phyloP scores from a whole-genome alignment of 441 rosid species.

The Metrosideros polymorpha region DNA sequence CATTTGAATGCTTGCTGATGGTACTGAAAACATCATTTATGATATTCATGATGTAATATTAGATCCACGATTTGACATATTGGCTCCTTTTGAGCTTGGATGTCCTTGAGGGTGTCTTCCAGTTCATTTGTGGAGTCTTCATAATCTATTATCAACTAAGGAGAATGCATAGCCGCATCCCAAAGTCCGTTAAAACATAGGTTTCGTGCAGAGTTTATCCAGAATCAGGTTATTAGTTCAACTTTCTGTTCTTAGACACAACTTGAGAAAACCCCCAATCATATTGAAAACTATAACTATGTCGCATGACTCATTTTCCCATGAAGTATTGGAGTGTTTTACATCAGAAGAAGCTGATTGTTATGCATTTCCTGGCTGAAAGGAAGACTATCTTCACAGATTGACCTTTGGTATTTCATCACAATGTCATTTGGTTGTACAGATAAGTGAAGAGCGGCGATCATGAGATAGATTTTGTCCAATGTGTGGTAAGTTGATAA shows the following conservation, averaged over 20 bases:
- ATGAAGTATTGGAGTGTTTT: background rate
- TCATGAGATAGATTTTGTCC: background rate
- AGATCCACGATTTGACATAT: background rate
- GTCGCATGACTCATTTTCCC: background rate
- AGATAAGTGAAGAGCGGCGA: background rate
- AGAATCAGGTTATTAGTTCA: background rate
- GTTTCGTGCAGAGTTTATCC: background rate
- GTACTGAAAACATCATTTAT: background rate
- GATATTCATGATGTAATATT: slow-evolving; percentile 1
- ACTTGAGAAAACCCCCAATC: background rate
- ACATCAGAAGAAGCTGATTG: background rate
- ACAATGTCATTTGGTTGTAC: background rate
- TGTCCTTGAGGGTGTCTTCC: background rate
- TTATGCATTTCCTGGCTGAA: background rate
- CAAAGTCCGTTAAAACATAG: background rate
- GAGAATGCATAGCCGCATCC: background rate
- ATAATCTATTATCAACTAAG: background rate
- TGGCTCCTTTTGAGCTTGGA: background rate
- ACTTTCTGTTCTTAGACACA: background rate
- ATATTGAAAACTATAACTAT: background rate
- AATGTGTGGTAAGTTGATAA: background rate
- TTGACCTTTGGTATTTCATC: background rate
- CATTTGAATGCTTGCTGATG: background rate
- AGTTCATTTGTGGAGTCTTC: background rate
- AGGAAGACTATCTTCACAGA: background rate